A percentile compares a stretch with the other conserved stretches of the same genome.
Conservation (phyloP, 2,329 filamentous ascomycete species). For the Colletotrichum falcatum region DNA sequence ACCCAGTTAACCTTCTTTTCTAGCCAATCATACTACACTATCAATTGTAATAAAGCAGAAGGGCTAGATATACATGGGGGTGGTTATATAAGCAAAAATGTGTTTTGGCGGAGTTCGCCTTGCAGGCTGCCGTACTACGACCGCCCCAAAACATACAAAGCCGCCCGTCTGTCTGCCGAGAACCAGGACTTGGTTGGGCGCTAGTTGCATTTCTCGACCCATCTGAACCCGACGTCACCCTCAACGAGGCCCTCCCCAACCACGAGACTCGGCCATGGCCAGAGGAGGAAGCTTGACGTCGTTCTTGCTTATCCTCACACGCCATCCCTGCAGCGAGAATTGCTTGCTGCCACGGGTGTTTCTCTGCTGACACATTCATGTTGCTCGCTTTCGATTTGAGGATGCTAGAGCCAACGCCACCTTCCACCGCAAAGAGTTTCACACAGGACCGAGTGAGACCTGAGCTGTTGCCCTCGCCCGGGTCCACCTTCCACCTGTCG, state of each 20-base stretch:
- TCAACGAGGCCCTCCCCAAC: background rate
- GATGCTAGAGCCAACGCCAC: background rate
- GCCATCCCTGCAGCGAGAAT: too few relatives aligned
- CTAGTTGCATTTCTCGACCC: background rate
- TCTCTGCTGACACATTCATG: background rate
- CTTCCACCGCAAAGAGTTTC: background rate
- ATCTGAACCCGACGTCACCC: background rate
- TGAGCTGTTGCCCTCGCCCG: background rate
- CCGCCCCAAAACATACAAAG: too few relatives aligned
- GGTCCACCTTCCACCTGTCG: background rate
- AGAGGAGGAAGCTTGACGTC: background rate
- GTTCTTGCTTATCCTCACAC: background rate
- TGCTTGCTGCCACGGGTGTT: background rate
- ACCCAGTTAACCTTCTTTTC: too few relatives aligned
- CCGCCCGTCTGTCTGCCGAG: background rate
- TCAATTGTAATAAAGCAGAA: too few relatives aligned
- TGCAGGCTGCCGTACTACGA: too few relatives aligned
- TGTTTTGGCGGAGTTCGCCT: too few relatives aligned
- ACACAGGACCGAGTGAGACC: background rate
- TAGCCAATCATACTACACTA: too few relatives aligned
- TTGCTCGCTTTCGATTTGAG: background rate
- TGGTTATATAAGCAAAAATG: too few relatives aligned
- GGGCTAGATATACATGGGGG: too few relatives aligned
- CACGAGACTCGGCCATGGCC: background rate
- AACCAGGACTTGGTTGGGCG: background rate